A percentile compares a stretch with the other conserved stretches of the same genome.
Conservation (phyloP, 306 rosid genomes). For the Citrullus amarus region DNA sequence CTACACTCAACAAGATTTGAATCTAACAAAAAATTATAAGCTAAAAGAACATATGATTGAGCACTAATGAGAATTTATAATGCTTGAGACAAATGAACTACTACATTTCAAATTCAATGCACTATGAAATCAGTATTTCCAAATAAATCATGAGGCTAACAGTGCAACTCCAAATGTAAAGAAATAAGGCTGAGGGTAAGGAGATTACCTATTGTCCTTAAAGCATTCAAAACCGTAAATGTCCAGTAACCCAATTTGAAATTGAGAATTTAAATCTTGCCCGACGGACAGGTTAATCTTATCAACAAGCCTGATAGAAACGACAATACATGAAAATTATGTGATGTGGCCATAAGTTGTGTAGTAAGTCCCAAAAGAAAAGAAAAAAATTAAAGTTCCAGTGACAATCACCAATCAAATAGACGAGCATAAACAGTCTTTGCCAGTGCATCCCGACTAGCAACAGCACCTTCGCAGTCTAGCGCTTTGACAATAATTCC, state of each 20-base stretch:
- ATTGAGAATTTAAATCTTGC: conserved; percentile 65
- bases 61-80: background rate
- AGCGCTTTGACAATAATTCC: conserved; percentile 85
- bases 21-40: background rate
- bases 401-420: conserved; percentile 66
- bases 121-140: background rate
- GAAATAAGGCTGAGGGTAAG: background rate
- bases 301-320: conserved; percentile 80
- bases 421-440: conserved; percentile 85
- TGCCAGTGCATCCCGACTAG: conserved; percentile 88
- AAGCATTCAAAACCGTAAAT: conserved; percentile 98
- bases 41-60: background rate
- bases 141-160: background rate
- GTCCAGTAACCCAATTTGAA: conserved; percentile 89
- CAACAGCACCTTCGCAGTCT: conserved; percentile 79
- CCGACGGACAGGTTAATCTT: conserved; percentile 88
- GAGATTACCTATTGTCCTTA: conserved; percentile 75
- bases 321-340: conserved; percentile 4
- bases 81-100: background rate
- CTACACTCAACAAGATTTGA: background rate
- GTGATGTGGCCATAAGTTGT: background rate
- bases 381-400: background rate
- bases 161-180: background rate
- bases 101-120: background rate
- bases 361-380: background rate